Conservation (phyloP, 805 yeast species). For the Wickerhamiella domercqiae region DNA sequence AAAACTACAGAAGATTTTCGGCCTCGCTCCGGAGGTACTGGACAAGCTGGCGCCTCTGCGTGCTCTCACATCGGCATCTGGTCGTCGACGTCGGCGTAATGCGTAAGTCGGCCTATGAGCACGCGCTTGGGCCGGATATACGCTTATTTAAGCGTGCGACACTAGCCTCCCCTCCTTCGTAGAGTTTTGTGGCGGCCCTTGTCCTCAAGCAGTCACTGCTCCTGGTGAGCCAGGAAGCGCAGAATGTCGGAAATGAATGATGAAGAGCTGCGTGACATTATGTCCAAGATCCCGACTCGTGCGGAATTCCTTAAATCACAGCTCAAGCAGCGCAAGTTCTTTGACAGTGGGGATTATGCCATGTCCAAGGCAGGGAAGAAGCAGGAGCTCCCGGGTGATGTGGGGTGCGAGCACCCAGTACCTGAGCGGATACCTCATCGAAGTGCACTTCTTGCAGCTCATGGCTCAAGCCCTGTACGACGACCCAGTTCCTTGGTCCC, state of each 20-base stretch:
- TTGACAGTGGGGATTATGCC: slow-evolving; percentile 91
- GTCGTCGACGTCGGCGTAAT: too few species aligned
- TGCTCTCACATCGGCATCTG: too few species aligned
- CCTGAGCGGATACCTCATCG: slow-evolving; percentile 19
- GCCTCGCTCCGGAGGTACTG: background rate
- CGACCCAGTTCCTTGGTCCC: slow-evolving; percentile 10
- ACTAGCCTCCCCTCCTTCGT: too few species aligned
- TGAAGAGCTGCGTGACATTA: slow-evolving; percentile 7
- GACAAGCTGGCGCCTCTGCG: background rate
- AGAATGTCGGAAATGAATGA: too few species aligned
- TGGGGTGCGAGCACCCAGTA: slow-evolving; percentile 19
- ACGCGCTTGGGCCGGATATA: too few species aligned
- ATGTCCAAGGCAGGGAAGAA: slow-evolving; percentile 34
- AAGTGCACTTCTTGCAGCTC: slow-evolving; percentile 13
- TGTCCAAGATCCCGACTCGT: slow-evolving; percentile 15
- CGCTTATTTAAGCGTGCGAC: too few species aligned
- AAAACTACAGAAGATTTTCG: background rate
- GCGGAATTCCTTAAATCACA: slow-evolving; percentile 18
- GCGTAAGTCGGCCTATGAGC: too few species aligned
- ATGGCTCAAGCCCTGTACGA: slow-evolving; percentile 16
- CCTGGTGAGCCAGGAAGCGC: too few species aligned
- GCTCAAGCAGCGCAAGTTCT: slow-evolving; percentile 67
- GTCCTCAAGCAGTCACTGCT: too few species aligned
- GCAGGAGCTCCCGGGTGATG: slow-evolving; percentile 15
- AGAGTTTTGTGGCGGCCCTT: too few species aligned